Evolutionary conservation across 2,329 filamentous ascomycete species (phyloP).

Genomic region (Aureobasidium mangrovei): DNA sequence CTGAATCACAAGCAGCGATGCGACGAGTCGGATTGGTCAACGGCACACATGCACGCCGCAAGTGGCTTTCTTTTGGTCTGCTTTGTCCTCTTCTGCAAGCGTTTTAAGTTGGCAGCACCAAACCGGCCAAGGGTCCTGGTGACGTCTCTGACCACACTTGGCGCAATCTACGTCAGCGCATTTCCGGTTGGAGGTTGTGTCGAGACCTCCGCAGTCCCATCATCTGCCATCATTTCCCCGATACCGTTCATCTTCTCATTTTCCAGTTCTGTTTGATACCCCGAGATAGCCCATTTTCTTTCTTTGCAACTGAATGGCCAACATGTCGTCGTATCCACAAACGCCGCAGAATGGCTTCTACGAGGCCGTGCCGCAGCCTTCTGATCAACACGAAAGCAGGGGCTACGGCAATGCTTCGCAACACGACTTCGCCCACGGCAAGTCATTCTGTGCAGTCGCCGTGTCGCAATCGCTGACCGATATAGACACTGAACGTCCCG

Average conservation of each 20-base stretch:
- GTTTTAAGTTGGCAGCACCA: neutral
- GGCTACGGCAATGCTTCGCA: slow-evolving; percentile 23
- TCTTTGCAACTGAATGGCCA: neutral
- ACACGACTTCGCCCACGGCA: slow-evolving; percentile 32
- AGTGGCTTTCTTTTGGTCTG: neutral
- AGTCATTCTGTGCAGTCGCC: slow-evolving; percentile 28
- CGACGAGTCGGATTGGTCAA: too few relatives aligned
- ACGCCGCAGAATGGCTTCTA: slow-evolving; percentile 25
- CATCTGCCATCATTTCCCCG: neutral
- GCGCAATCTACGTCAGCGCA: neutral
- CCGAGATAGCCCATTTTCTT: neutral
- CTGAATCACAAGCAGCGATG: too few relatives aligned
- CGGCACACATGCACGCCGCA: neutral
- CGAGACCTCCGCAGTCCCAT: slow-evolving; percentile 6
- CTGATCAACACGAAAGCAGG: slow-evolving; percentile 30
- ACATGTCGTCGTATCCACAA: slow-evolving; percentile 21
- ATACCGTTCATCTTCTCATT: neutral
- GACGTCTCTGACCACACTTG: neutral
- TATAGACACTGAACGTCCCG: neutral
- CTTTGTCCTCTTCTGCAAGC: neutral
- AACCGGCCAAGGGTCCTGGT: slow-evolving; percentile 2
- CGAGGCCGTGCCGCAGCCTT: slow-evolving; percentile 32
- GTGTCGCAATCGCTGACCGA: slow-evolving; percentile 26
- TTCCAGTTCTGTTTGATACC: neutral
- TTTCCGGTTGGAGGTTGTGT: neutral